Evolutionary conservation across 352 stramenopile genomes (phyloP).

Genomic region (Phytophthora sojae): DNA sequence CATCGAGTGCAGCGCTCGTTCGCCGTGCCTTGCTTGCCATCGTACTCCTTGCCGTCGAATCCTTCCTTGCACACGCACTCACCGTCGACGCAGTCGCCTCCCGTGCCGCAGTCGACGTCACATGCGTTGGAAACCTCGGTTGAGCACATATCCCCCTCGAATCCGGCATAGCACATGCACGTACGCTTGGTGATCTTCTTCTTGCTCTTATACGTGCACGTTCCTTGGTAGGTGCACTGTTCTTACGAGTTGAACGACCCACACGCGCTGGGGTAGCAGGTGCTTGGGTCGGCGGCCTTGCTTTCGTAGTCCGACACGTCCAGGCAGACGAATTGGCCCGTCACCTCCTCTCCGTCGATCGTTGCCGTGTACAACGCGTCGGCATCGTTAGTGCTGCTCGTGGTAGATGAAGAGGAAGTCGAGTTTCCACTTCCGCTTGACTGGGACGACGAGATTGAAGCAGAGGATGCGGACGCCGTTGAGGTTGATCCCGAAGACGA

Average conservation of each 20-base stretch:
- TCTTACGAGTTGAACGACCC: conserved; percentile 39
- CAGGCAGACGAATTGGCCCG: conserved; percentile 51
- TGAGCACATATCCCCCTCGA: conserved; percentile 48
- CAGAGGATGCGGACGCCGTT: background rate
- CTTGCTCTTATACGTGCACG: conserved; percentile 65
- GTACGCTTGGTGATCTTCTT: conserved; percentile 53
- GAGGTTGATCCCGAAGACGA: conserved; percentile 1
- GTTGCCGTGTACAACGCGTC: conserved; percentile 54
- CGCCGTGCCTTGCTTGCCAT: conserved; percentile 46
- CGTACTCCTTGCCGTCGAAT: conserved; percentile 46
- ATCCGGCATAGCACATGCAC: conserved; percentile 57
- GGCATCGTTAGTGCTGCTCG: conserved; percentile 16
- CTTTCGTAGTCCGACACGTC: conserved; percentile 56
- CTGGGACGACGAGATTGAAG: conserved; percentile 1
- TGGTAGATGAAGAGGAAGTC: conserved; percentile 3
- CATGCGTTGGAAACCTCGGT: conserved; percentile 37
- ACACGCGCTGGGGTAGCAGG: conserved; percentile 39
- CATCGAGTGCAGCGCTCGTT: conserved; percentile 49
- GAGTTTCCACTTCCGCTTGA: background rate
- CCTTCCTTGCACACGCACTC: conserved; percentile 51
- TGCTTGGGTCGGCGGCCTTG: conserved; percentile 42
- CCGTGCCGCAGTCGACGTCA: conserved; percentile 56
- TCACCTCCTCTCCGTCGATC: conserved; percentile 59
- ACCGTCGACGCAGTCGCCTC: conserved; percentile 50
- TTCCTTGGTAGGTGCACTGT: conserved; percentile 67